Evolutionary conservation across 225 moss, liverwort and hornwort species (phyloP).

Genomic region (Pleurozium schreberi): DNA sequence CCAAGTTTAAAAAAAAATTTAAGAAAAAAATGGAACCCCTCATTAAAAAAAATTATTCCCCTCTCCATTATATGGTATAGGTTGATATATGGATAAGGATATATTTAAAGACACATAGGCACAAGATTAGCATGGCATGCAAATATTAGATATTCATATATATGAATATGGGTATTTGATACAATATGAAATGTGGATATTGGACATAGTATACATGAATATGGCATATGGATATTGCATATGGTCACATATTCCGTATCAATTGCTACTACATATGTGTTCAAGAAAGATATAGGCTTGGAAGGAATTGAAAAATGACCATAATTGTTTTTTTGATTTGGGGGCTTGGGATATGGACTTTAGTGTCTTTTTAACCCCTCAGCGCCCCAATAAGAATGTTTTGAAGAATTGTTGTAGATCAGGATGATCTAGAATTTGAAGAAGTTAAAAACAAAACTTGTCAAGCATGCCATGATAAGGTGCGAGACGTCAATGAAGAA

Average conservation of each 20-base stretch:
- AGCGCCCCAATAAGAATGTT: too few relatives aligned
- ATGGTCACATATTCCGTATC: background rate
- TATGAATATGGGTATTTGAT: too few relatives aligned
- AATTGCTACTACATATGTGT: too few relatives aligned
- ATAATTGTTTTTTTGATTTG: background rate
- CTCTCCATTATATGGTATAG: too few relatives aligned
- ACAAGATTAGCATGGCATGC: rapidly evolving
- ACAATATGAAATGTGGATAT: rapidly evolving
- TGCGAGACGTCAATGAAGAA: too few relatives aligned
- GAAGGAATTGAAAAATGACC: background rate
- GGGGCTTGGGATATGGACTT: background rate
- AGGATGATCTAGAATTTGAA: too few relatives aligned
- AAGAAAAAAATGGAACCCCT: too few relatives aligned
- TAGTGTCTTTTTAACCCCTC: background rate
- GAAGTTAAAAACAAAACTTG: too few relatives aligned
- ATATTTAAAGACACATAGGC: rapidly evolving
- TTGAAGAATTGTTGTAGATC: too few relatives aligned
- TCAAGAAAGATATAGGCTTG: rapidly evolving
- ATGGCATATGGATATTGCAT: background rate
- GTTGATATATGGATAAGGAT: background rate
- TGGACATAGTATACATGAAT: rapidly evolving
- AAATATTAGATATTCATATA: background rate
- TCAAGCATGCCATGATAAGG: too few relatives aligned
- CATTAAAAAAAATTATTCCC: too few relatives aligned
- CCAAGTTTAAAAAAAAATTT: background rate